These are phyloP conservation scores for Apiotrichum akiyoshidainum DNA, from an alignment of 1,284 basidiomycete species.

Conservation along the genomic window DNA sequence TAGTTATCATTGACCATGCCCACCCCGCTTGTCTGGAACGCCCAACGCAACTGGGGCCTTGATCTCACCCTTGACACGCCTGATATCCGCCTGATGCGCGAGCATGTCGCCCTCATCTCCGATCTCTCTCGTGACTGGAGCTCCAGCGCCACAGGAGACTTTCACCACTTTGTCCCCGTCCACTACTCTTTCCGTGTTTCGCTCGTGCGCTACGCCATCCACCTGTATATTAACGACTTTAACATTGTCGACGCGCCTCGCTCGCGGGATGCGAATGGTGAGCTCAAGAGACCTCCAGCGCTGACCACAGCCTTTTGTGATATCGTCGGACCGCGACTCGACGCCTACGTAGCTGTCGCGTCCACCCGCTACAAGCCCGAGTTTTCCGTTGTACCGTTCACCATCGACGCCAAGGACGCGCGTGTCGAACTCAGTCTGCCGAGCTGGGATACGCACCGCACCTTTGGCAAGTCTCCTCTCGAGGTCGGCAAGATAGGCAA, in stretches of 20 bases:
- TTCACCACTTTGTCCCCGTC: conserved; percentile 76
- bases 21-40: conserved; percentile 54
- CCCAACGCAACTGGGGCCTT: conserved; percentile 71
- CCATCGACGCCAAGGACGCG: conserved; percentile 61
- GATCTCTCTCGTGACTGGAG: conserved; percentile 87
- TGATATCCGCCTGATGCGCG: conserved; percentile 71
- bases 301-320: conserved; percentile 64
- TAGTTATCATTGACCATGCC: conserved; percentile 53
- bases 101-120: conserved; percentile 86
- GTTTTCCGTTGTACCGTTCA: conserved; percentile 65
- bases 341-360: conserved; percentile 59
- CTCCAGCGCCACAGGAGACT: conserved; percentile 71
- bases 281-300: neutral
- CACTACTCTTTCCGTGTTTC: conserved; percentile 68
- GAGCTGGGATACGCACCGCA: conserved; percentile 78
- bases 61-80: conserved; percentile 67
- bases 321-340: conserved; percentile 61
- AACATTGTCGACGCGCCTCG: conserved; percentile 89
- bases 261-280: conserved; percentile 74
- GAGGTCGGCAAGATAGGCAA: conserved; percentile 61
- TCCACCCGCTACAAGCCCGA: conserved; percentile 71
- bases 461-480: conserved; percentile 57
- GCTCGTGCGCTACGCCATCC: conserved; percentile 70
- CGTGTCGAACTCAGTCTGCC: conserved; percentile 66
- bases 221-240: conserved; percentile 86